A percentile compares a stretch with the other conserved stretches of the same genome.
phyloP scores from a whole-genome alignment of 257 asterid species.

The Anisodus tanguticus region DNA sequence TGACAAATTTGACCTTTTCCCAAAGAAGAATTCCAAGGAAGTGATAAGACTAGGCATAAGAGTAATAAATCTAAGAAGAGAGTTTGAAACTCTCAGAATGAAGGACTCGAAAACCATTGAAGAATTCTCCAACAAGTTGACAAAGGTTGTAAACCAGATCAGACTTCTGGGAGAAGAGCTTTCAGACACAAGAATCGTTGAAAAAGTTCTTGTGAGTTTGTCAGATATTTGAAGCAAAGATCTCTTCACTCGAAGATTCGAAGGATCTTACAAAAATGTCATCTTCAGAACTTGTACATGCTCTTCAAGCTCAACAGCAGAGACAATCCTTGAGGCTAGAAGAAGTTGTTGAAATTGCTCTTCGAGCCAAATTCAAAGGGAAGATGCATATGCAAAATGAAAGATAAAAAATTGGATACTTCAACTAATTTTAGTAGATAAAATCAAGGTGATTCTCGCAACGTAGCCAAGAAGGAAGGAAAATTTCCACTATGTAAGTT shows the following conservation, averaged over 20 bases:
- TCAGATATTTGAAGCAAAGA: background rate
- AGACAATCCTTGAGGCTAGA: background rate
- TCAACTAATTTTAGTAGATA: background rate
- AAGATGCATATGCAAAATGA: background rate
- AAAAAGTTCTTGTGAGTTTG: background rate
- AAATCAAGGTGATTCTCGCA: background rate
- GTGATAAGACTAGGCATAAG: background rate
- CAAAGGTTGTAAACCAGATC: too few species aligned
- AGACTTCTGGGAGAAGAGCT: background rate
- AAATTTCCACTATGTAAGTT: background rate
- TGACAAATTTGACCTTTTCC: too few species aligned
- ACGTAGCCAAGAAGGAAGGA: background rate
- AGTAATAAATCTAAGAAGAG: background rate
- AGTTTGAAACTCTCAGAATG: too few species aligned
- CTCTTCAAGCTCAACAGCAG: background rate
- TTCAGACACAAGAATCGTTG: background rate
- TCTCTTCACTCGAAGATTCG: conserved; percentile 25
- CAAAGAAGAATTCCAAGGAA: background rate
- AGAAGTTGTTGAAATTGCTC: background rate
- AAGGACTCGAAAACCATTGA: too few species aligned
- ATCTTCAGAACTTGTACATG: background rate
- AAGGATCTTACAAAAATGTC: background rate
- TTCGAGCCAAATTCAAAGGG: background rate
- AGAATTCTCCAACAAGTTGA: too few species aligned
- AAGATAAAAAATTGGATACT: background rate